Conservation (phyloP, 345 rosid genomes). For the Eucalyptus coolabah region DNA sequence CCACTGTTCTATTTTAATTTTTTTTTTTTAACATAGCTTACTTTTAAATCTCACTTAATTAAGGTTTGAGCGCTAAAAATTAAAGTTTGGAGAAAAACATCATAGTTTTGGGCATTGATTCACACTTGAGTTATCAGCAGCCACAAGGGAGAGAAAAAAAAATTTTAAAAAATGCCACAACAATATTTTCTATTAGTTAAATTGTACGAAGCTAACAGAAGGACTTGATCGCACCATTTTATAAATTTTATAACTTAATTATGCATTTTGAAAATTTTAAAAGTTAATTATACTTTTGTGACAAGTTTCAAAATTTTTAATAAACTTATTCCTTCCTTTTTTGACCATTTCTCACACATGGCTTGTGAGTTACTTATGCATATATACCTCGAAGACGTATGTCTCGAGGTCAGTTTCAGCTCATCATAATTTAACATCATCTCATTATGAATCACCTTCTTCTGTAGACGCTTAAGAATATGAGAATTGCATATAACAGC, state of each 20-base stretch:
- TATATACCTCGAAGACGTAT: not conserved
- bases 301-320: not conserved
- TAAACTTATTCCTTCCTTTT: not conserved
- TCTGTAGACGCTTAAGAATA: not conserved
- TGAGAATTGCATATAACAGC: not conserved
- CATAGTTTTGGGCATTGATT: not conserved
- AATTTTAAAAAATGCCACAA: not conserved
- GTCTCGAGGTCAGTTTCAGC: not conserved
- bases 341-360: not conserved
- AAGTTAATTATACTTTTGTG: not conserved
- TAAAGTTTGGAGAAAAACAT: not conserved
- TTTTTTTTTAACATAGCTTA: not conserved
- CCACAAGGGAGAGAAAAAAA: not conserved
- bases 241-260: not conserved
- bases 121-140: not conserved
- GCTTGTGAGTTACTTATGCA: not conserved
- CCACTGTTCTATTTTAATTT: not conserved
- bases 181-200: not conserved
- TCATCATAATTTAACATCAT: not conserved
- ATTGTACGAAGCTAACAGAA: accelerated
- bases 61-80: not conserved
- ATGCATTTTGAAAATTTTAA: not conserved
- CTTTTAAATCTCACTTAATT: not conserved
- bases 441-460: not conserved
- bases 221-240: not conserved